Conservation (phyloP, 192 early-diverging fungal genomes). For the Pecoramyces ruminantium region DNA sequence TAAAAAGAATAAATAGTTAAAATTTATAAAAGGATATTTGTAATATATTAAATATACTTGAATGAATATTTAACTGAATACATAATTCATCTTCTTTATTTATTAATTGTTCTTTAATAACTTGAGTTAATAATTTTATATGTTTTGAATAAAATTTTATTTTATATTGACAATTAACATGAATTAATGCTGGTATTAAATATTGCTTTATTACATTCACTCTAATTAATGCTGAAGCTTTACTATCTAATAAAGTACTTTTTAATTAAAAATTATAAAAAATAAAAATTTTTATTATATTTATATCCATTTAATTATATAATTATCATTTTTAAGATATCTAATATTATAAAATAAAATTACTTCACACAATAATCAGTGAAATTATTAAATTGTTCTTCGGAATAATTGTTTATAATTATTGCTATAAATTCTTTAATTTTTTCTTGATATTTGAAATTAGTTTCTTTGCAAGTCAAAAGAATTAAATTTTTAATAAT, state of each 20-base stretch:
- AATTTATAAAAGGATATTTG: not conserved
- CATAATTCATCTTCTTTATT: not conserved
- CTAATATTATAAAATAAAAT: too few relatives aligned
- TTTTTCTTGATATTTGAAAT: not conserved
- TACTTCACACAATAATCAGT: not conserved
- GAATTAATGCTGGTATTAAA: not conserved
- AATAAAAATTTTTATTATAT: too few relatives aligned
- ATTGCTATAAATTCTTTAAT: not conserved
- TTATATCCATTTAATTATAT: too few relatives aligned
- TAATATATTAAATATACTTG: not conserved
- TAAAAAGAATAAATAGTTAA: too few relatives aligned
- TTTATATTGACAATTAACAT: not conserved
- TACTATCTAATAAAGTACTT: not conserved
- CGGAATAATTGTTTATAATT: not conserved
- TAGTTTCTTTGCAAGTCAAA: not conserved
- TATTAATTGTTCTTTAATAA: not conserved
- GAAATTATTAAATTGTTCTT: not conserved
- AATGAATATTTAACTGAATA: not conserved
- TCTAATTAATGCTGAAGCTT: not conserved
- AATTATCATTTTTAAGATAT: too few relatives aligned
- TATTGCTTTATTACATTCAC: not conserved
- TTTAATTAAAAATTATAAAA: too few relatives aligned
- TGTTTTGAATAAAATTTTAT: not conserved
- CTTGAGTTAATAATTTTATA: not conserved
- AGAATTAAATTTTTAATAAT: not conserved